phyloP scores from a whole-genome alignment of 2,329 filamentous ascomycete genomes.

The Mariannaea elegans region DNA sequence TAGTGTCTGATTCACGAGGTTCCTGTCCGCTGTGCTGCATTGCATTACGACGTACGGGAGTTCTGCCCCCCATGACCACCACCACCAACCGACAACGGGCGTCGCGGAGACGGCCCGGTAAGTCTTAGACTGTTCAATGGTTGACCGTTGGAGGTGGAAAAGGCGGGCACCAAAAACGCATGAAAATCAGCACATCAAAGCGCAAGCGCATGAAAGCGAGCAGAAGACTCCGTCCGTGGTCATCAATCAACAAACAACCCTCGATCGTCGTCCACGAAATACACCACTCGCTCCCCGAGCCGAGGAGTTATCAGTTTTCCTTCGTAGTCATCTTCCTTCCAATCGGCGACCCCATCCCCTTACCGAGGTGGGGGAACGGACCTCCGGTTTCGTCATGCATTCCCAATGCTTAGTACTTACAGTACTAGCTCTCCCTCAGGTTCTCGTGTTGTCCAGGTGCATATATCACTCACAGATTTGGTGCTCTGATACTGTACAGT shows the following conservation, averaged over 20 bases:
- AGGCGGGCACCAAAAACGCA: conserved; percentile 9
- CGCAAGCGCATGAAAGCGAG: not conserved
- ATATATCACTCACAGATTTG: conserved; percentile 24
- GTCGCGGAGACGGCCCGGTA: conserved; percentile 38
- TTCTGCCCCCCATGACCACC: conserved; percentile 20
- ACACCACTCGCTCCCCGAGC: no score
- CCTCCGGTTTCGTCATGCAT: conserved; percentile 19
- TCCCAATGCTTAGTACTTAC: not conserved
- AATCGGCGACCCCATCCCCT: not conserved
- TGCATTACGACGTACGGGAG: not conserved
- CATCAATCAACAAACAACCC: no score
- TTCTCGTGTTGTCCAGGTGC: conserved; percentile 20
- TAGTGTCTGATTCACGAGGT: no score
- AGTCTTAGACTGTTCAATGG: not conserved
- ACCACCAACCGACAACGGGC: conserved; percentile 31
- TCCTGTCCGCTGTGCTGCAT: not conserved
- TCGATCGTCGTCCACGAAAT: no score
- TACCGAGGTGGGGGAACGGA: not conserved
- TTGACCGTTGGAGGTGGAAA: not conserved
- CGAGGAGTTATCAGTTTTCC: no score
- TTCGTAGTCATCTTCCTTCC: not conserved
- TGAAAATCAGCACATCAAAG: conserved; percentile 20
- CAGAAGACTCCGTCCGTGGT: not conserved
- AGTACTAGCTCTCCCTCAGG: conserved; percentile 2
- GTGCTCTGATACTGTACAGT: not conserved